Evolutionary conservation across 352 stramenopile genomes (phyloP).

Genomic region (Phytophthora pistaciae): DNA sequence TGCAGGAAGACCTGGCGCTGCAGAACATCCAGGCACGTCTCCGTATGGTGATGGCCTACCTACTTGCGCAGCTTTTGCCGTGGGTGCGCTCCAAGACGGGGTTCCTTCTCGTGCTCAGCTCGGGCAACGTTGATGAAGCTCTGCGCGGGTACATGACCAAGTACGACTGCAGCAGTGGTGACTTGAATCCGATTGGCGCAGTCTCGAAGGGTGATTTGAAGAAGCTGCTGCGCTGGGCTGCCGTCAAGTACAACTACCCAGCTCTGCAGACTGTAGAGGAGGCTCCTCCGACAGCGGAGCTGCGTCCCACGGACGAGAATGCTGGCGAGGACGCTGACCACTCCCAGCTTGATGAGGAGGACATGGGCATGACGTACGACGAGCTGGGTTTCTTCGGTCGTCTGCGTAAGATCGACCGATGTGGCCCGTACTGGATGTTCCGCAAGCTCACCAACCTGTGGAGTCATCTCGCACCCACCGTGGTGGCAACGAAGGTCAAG

Average conservation of each 20-base stretch:
- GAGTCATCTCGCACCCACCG: constrained; percentile 82
- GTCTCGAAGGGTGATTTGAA: constrained; percentile 98
- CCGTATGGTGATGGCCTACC: constrained; percentile 98
- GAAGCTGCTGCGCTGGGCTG: constrained; percentile 95
- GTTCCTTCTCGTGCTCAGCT: constrained; percentile 98
- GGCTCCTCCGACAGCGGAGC: constrained; percentile 96
- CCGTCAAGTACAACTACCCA: constrained; percentile 92
- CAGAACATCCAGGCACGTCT: constrained; percentile 99
- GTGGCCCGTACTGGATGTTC: constrained; percentile 96
- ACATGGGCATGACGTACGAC: constrained; percentile 99
- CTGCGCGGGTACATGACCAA: constrained; percentile 99
- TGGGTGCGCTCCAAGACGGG: constrained; percentile 95
- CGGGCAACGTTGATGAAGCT: constrained; percentile 98
- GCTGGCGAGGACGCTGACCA: constrained; percentile 79
- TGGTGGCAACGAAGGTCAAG: constrained; percentile 93
- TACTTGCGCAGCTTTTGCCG: constrained; percentile 98
- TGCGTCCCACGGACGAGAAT: constrained; percentile 91
- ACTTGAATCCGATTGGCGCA: constrained; percentile 98
- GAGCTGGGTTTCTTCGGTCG: constrained; percentile 97
- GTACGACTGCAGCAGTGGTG: constrained; percentile 98
- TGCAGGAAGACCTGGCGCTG: constrained; percentile 96
- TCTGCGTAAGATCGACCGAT: constrained; percentile 96
- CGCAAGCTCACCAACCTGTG: constrained; percentile 89
- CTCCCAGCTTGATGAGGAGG: constrained; percentile 98
- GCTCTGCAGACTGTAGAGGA: constrained; percentile 93